phyloP scores from a whole-genome alignment of 1,284 basidiomycete species.

The Austropuccinia psidii region DNA sequence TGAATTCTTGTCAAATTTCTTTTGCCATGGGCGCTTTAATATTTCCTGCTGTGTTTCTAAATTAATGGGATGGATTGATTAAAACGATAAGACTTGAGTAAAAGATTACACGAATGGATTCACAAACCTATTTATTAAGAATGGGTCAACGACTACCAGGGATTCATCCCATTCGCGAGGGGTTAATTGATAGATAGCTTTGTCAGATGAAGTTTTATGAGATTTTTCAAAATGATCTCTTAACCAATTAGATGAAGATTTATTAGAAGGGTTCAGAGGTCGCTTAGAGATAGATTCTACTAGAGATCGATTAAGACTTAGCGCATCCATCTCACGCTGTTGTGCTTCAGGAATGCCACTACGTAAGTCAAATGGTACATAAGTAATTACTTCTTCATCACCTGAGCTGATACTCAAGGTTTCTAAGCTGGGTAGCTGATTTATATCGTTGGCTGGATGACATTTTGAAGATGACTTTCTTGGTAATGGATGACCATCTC shows the following conservation, averaged over 20 bases:
- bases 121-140: no score
- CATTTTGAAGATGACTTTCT: not conserved
- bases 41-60: constrained; percentile 10
- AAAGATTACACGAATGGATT: not conserved
- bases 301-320: not conserved
- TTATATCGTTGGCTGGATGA: no score
- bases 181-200: no score
- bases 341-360: not conserved
- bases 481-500: not conserved
- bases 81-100: not conserved
- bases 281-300: no score
- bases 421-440: no score
- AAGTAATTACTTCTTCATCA: not conserved
- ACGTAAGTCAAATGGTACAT: not conserved
- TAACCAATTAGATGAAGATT: no score
- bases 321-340: not conserved
- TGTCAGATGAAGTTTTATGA: no score
- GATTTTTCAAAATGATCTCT: no score
- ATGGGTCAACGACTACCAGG: no score
- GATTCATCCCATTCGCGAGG: no score
- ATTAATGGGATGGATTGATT: not conserved
- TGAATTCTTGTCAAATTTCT: not conserved
- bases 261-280: no score
- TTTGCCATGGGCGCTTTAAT: not conserved
- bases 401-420: not conserved